Evolutionary conservation across 106 monocot species (phyloP).

Genomic region (Dioscorea alata): DNA sequence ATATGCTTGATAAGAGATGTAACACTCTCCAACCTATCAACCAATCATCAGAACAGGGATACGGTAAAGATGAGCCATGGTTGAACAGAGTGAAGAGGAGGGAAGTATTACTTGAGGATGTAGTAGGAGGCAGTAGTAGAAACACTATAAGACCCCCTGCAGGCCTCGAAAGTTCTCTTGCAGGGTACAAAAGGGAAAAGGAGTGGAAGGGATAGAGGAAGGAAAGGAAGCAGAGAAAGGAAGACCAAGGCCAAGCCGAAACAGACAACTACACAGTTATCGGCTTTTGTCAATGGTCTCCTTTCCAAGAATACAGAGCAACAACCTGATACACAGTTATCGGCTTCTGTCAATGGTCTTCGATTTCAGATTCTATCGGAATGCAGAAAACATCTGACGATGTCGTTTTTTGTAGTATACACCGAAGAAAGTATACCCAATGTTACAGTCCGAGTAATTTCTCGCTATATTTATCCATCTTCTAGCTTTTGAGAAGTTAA

Average conservation of each 20-base stretch:
- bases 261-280: slow-evolving; percentile 41
- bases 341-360: slow-evolving; percentile 1
- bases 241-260: slow-evolving; percentile 50
- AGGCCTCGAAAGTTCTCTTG: slow-evolving; percentile 31
- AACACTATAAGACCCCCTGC: slow-evolving; percentile 18
- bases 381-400: slow-evolving; percentile 16
- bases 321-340: neutral
- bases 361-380: neutral
- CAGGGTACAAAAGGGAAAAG: slow-evolving; percentile 49
- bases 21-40: slow-evolving; percentile 13
- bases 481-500: slow-evolving; percentile 5
- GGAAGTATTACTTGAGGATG: slow-evolving; percentile 57
- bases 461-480: too few relatives aligned
- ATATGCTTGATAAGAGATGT: slow-evolving; percentile 6
- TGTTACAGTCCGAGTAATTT: too few relatives aligned
- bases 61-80: slow-evolving; percentile 32
- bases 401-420: slow-evolving; percentile 3
- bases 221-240: slow-evolving; percentile 38
- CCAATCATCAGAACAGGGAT: slow-evolving; percentile 17
- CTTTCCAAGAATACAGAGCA: slow-evolving; percentile 9
- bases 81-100: slow-evolving; percentile 43
- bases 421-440: neutral
- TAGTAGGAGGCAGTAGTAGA: slow-evolving; percentile 25
- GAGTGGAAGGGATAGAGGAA: slow-evolving; percentile 52
- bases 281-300: slow-evolving; percentile 21